Conservation (phyloP, 2,329 filamentous ascomycete genomes). For the Teratosphaeriaceae sp. region DNA sequence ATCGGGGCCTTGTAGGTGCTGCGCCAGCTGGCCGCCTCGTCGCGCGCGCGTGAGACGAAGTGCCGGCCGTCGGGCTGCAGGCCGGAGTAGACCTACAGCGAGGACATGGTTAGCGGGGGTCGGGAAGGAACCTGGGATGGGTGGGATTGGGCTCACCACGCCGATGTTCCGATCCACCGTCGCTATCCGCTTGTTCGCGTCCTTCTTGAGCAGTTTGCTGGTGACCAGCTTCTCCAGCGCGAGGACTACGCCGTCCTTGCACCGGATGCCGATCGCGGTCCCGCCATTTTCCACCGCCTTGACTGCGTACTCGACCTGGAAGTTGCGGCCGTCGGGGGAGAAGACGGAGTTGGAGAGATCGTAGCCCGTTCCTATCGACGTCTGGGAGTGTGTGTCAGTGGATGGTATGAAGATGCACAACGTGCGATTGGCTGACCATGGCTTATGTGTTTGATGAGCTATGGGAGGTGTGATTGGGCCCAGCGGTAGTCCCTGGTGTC, state of each 20-base stretch:
- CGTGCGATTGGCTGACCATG: slow-evolving; percentile 21
- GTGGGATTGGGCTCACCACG: slow-evolving; percentile 56
- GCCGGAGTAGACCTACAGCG: slow-evolving; percentile 74
- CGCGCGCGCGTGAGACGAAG: slow-evolving; percentile 88
- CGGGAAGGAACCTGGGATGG: slow-evolving; percentile 3
- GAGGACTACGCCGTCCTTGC: slow-evolving; percentile 93
- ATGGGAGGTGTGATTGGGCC: too few relatives aligned
- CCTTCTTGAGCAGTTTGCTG: slow-evolving; percentile 90
- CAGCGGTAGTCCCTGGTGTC: too few relatives aligned
- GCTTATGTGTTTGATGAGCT: too few relatives aligned
- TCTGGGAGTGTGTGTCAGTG: slow-evolving; percentile 49
- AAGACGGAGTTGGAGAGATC: slow-evolving; percentile 99
- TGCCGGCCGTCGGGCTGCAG: slow-evolving; percentile 92
- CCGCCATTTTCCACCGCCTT: slow-evolving; percentile 98
- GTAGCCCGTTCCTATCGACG: slow-evolving; percentile 99
- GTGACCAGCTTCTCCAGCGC: slow-evolving; percentile 94
- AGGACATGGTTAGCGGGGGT: background rate
- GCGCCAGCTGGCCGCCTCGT: slow-evolving; percentile 89
- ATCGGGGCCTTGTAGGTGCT: slow-evolving; percentile 93
- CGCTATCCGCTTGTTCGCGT: slow-evolving; percentile 94
- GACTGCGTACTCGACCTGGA: slow-evolving; percentile 95
- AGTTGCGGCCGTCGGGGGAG: slow-evolving; percentile 97
- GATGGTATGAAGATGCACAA: background rate
- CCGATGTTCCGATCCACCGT: slow-evolving; percentile 91
- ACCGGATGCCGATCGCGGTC: slow-evolving; percentile 91